These are phyloP conservation scores for Cylindrotheca closterium DNA, from an alignment of 108 stramenopile species.

Conservation along the genomic window DNA sequence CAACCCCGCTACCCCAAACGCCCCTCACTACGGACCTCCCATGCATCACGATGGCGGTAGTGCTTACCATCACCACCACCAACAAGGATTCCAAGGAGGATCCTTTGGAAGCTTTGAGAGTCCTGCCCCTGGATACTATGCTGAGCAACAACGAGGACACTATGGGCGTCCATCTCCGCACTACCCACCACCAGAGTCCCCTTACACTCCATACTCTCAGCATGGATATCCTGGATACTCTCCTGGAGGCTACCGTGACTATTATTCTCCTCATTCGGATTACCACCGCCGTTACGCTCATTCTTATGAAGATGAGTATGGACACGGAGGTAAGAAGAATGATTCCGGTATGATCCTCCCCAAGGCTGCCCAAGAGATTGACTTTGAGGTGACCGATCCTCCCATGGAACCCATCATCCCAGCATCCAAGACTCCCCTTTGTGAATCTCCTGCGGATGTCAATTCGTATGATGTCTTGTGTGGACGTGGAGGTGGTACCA, in stretches of 20 bases:
- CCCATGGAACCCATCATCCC: constrained; percentile 62
- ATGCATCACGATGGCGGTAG: constrained; percentile 11
- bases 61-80: constrained; percentile 21
- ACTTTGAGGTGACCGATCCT: constrained; percentile 81
- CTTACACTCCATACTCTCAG: constrained; percentile 19
- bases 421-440: constrained; percentile 48
- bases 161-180: constrained; percentile 38
- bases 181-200: constrained; percentile 33
- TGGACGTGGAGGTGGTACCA: constrained; percentile 86
- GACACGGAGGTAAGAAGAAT: constrained; percentile 25
- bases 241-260: constrained; percentile 37
- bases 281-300: constrained; percentile 17
- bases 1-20: constrained; percentile 38
- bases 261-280: constrained; percentile 31
- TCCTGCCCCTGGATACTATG: constrained; percentile 34
- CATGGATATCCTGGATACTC: constrained; percentile 19
- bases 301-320: constrained; percentile 17
- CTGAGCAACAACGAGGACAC: constrained; percentile 49
- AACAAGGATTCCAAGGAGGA: constrained; percentile 20
- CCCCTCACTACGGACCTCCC: constrained; percentile 31
- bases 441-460: constrained; percentile 54
- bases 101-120: constrained; percentile 56
- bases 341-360: constrained; percentile 49
- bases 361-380: constrained; percentile 68
- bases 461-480: constrained; percentile 78